These are phyloP conservation scores for Citrus maxima DNA, from an alignment of 345 rosid genomes.

Conservation along the genomic window DNA sequence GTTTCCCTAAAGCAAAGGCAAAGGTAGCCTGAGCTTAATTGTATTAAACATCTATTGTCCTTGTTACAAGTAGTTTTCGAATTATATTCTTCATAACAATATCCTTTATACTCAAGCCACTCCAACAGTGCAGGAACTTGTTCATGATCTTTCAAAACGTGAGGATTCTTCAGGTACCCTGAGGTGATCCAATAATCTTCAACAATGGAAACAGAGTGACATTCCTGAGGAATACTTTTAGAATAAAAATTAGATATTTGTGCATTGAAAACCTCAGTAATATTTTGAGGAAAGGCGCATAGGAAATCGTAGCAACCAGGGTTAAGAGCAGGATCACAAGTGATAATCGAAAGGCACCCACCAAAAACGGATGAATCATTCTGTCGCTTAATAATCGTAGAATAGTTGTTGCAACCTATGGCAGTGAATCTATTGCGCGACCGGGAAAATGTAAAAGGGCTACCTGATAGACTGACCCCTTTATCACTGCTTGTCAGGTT, in stretches of 20 bases:
- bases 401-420: not conserved
- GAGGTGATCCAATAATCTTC: not conserved
- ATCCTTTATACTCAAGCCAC: not conserved
- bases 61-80: not conserved
- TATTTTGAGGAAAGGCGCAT: not conserved
- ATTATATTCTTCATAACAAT: slow-evolving; percentile 31
- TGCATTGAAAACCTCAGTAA: not conserved
- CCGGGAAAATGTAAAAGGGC: not conserved
- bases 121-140: too few species aligned
- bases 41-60: not conserved
- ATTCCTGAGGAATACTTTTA: not conserved
- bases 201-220: not conserved
- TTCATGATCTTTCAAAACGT: not conserved
- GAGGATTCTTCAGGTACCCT: not conserved
- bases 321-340: not conserved
- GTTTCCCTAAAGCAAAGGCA: not conserved
- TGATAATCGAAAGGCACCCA: not conserved
- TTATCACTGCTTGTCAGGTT: not conserved
- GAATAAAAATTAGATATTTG: not conserved
- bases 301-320: not conserved
- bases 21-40: not conserved
- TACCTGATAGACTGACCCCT: not conserved
- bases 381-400: not conserved
- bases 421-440: not conserved
- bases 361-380: not conserved